phyloP scores from a whole-genome alignment of 345 rosid genomes.

The Theobroma cacao region DNA sequence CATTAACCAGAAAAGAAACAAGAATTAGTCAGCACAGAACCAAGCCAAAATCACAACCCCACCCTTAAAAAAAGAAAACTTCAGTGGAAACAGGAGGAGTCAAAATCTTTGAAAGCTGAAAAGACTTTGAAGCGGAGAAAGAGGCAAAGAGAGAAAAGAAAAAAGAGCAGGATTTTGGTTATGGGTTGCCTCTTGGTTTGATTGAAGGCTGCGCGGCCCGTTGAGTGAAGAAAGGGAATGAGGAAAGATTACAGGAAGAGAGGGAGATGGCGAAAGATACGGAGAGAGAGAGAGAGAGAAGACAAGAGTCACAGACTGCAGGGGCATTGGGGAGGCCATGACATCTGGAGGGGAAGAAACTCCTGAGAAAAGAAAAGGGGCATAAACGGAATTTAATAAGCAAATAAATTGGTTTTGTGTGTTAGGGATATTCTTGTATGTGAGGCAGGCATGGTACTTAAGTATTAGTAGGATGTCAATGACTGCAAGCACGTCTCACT shows the following conservation, averaged over 20 bases:
- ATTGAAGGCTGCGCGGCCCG: not conserved
- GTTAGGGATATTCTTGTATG: not conserved
- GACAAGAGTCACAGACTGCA: too few species aligned
- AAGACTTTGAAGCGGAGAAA: not conserved
- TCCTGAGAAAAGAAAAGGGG: not conserved
- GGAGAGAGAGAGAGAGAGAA: not conserved
- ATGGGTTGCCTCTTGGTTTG: not conserved
- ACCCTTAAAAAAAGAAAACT: not conserved
- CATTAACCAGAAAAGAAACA: not conserved
- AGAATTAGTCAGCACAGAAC: not conserved
- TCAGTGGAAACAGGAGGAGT: not conserved
- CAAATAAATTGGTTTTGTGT: not conserved
- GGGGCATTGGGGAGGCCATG: not conserved
- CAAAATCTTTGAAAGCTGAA: not conserved
- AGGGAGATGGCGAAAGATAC: not conserved
- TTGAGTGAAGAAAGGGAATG: not conserved
- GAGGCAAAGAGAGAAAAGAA: not conserved
- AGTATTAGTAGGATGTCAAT: too few species aligned
- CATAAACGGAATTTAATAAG: not conserved
- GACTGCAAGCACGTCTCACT: too few species aligned
- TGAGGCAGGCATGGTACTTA: too few species aligned
- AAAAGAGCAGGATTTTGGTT: not conserved
- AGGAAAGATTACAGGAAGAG: not conserved
- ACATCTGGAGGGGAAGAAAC: not conserved
- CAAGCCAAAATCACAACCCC: not conserved